phyloP scores from a whole-genome alignment of 2,329 filamentous ascomycete species.

The Lecanosticta acicola region DNA sequence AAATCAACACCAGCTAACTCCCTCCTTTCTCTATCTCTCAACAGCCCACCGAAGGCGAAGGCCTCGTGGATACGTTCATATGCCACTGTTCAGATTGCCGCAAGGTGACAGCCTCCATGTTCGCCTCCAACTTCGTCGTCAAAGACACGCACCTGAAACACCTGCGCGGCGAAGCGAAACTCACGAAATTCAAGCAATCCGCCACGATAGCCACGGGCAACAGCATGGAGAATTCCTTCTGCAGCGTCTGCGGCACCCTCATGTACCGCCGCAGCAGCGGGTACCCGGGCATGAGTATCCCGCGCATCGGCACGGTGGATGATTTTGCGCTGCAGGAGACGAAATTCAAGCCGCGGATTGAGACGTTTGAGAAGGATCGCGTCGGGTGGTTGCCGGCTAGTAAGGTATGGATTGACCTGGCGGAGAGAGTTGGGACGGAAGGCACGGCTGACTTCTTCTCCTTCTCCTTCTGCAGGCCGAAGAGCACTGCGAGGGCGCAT shows the following conservation, averaged over 20 bases:
- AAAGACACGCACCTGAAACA: slow-evolving; percentile 43
- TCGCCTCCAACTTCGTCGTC: slow-evolving; percentile 54
- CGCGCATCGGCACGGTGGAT: slow-evolving; percentile 57
- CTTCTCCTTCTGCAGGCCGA: background rate
- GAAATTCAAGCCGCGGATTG: slow-evolving; percentile 49
- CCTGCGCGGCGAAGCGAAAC: slow-evolving; percentile 48
- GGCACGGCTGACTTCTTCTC: background rate
- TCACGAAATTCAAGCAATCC: slow-evolving; percentile 44
- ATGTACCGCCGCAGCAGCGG: slow-evolving; percentile 49
- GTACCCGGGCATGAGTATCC: slow-evolving; percentile 45
- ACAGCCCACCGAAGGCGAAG: slow-evolving; percentile 39
- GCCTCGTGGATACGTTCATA: slow-evolving; percentile 48
- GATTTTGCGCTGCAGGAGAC: slow-evolving; percentile 55
- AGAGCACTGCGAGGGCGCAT: slow-evolving; percentile 12
- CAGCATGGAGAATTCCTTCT: slow-evolving; percentile 59
- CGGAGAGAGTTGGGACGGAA: background rate
- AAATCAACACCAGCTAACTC: background rate
- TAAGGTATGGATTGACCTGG: slow-evolving; percentile 1
- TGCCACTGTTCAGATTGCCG: slow-evolving; percentile 48
- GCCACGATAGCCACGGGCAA: slow-evolving; percentile 45
- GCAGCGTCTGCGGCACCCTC: slow-evolving; percentile 53
- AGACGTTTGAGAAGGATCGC: slow-evolving; percentile 48
- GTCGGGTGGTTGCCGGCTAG: slow-evolving; percentile 29
- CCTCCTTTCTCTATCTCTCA: background rate
- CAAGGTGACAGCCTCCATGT: slow-evolving; percentile 55